A percentile compares a stretch with the other conserved stretches of the same genome.
phyloP scores from a whole-genome alignment of 176 grass and related monocot species.

The Saccharum spontaneum region DNA sequence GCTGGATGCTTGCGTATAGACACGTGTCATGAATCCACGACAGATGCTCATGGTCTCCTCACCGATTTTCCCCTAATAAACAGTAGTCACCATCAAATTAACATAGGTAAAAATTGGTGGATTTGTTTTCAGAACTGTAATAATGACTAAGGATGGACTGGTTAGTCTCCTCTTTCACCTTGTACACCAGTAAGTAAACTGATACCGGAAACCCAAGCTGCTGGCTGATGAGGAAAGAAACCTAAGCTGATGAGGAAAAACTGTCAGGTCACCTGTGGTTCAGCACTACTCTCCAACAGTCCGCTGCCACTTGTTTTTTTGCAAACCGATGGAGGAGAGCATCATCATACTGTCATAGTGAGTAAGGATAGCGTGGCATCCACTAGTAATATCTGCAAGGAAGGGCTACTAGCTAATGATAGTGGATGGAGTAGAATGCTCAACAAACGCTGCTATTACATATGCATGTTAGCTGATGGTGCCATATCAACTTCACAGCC shows the following conservation, averaged over 20 bases:
- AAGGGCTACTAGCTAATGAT: conserved; percentile 3
- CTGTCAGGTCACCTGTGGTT: neutral
- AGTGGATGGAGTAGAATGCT: conserved; percentile 24
- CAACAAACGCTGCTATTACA: neutral
- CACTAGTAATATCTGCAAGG: conserved; percentile 17
- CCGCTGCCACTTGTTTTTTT: conserved; percentile 1
- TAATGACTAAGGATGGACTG: neutral
- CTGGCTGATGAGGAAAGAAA: neutral
- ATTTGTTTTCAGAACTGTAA: neutral
- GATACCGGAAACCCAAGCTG: neutral
- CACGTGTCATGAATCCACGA: neutral
- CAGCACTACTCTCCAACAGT: neutral
- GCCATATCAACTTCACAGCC: conserved; percentile 20
- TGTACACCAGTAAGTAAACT: neutral
- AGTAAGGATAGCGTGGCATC: conserved; percentile 38
- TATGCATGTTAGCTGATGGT: conserved; percentile 8
- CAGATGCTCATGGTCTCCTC: neutral
- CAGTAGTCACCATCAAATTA: neutral
- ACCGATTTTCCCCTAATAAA: neutral
- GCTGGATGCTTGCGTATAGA: neutral
- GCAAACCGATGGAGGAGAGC: neutral
- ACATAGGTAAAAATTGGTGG: neutral
- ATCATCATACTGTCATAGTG: conserved; percentile 5
- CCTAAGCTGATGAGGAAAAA: neutral
- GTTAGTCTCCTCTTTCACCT: neutral